phyloP scores from a whole-genome alignment of 2,329 filamentous ascomycete species.

The Scedosporium apiospermum region DNA sequence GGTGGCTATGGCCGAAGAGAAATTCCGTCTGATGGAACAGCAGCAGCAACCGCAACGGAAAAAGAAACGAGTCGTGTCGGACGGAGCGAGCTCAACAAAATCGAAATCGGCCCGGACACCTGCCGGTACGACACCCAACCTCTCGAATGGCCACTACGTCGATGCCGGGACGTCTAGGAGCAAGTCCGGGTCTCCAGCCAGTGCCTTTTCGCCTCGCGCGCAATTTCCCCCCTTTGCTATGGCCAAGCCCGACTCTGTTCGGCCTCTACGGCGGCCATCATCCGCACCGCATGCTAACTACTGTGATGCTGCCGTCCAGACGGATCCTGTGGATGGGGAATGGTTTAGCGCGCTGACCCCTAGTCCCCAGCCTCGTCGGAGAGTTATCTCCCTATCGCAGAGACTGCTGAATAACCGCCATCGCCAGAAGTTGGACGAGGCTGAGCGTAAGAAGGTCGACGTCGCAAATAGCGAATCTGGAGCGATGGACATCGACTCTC shows the following conservation, averaged over 20 bases:
- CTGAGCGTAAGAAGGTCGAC: not conserved
- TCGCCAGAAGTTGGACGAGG: constrained; percentile 5
- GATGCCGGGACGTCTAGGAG: constrained; percentile 45
- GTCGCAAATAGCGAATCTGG: not conserved
- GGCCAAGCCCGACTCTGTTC: not conserved
- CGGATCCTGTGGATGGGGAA: constrained; percentile 42
- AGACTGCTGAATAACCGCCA: constrained; percentile 41
- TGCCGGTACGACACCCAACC: constrained; percentile 19
- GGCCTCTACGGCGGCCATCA: not conserved
- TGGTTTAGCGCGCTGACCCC: constrained; percentile 36
- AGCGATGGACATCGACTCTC: constrained; percentile 3
- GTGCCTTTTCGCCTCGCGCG: constrained; percentile 14
- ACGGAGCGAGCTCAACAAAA: constrained; percentile 34
- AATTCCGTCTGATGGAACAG: constrained; percentile 53
- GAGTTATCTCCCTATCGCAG: constrained; percentile 43
- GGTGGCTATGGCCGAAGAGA: constrained; percentile 55
- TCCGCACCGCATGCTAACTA: constrained; percentile 23
- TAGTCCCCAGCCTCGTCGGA: constrained; percentile 31
- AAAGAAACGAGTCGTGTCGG: constrained; percentile 55
- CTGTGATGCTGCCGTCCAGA: constrained; percentile 42
- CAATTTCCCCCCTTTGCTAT: constrained; percentile 2
- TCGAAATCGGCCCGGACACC: constrained; percentile 21
- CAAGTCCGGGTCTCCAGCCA: constrained; percentile 42
- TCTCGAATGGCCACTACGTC: constrained; percentile 32
- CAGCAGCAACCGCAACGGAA: constrained; percentile 38